Evolutionary conservation across 352 stramenopile genomes (phyloP).

Genomic region (Peronospora destructor): DNA sequence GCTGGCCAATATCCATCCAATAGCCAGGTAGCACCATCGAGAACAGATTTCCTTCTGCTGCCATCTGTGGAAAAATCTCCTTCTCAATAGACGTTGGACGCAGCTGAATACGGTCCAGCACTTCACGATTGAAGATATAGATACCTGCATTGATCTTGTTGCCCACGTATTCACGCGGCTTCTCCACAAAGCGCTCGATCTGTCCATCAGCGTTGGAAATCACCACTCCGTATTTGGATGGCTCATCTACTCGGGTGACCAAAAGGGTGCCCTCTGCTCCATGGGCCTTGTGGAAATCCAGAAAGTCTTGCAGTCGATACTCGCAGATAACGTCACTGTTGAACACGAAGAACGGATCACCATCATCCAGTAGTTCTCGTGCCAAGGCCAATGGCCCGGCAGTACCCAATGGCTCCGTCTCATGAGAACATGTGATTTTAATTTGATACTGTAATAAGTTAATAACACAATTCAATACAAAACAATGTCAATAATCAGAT

Average conservation of each 20-base stretch:
- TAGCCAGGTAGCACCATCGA: conserved; percentile 83
- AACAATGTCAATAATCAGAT: conserved; percentile 1
- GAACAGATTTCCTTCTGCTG: conserved; percentile 78
- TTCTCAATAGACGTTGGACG: conserved; percentile 88
- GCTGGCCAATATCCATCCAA: conserved; percentile 89
- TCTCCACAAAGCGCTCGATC: conserved; percentile 87
- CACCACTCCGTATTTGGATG: conserved; percentile 87
- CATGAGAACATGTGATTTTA: conserved; percentile 86
- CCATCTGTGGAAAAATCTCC: conserved; percentile 88
- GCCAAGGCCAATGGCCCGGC: conserved; percentile 77
- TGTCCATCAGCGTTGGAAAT: conserved; percentile 66
- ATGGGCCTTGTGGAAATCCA: conserved; percentile 76
- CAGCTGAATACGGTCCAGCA: conserved; percentile 83
- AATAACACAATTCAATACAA: conserved; percentile 3
- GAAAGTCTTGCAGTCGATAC: conserved; percentile 69
- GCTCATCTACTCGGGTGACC: conserved; percentile 81
- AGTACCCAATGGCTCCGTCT: conserved; percentile 79
- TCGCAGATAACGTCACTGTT: conserved; percentile 88
- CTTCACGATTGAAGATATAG: conserved; percentile 86
- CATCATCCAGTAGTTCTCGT: conserved; percentile 73
- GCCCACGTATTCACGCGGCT: conserved; percentile 83
- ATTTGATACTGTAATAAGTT: conserved; percentile 66
- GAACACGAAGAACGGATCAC: conserved; percentile 88
- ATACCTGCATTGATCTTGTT: conserved; percentile 90
- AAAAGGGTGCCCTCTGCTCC: conserved; percentile 79